A percentile compares a stretch with the other conserved stretches of the same genome.
Conservation (phyloP, 176 grass and related monocot species). For the Rhipidocladum racemiflorum region DNA sequence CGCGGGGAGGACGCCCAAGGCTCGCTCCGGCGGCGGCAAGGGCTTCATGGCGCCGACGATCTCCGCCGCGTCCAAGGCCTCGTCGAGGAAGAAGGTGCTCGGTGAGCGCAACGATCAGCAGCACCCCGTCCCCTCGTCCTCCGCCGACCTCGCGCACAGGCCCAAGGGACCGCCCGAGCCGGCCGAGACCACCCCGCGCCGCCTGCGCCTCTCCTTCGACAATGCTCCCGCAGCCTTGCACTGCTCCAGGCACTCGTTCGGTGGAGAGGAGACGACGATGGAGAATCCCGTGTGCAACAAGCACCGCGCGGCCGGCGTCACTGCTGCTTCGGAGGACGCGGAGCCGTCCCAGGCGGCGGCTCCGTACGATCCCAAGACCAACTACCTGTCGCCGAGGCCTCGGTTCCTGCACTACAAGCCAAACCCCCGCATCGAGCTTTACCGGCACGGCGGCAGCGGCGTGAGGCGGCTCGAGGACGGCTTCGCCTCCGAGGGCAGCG, state of each 20-base stretch:
- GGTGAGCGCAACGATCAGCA: conserved; percentile 54
- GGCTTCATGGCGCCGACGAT: conserved; percentile 95
- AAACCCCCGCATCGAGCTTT: conserved; percentile 54
- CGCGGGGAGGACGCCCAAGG: conserved; percentile 16
- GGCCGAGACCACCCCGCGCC: neutral
- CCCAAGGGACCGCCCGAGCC: conserved; percentile 3
- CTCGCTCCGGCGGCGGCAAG: conserved; percentile 29
- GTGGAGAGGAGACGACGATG: neutral
- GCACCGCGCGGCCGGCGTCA: neutral
- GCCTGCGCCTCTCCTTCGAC: conserved; percentile 32
- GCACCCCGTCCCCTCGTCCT: conserved; percentile 18
- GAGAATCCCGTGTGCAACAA: neutral
- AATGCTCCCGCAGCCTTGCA: neutral
- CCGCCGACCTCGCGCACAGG: conserved; percentile 20
- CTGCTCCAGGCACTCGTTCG: neutral
- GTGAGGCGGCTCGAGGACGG: conserved; percentile 49
- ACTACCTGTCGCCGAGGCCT: conserved; percentile 89
- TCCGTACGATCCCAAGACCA: conserved; percentile 82
- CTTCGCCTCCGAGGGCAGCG: conserved; percentile 60
- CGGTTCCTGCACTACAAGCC: conserved; percentile 78
- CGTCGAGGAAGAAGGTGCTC: conserved; percentile 59
- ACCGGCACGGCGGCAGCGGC: neutral
- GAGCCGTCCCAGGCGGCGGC: conserved; percentile 22
- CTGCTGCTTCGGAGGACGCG: conserved; percentile 7
- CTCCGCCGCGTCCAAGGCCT: conserved; percentile 79